Percentiles rank a stretch among this genome's conserved stretches.
phyloP scores from a whole-genome alignment of 129 eudicot species.

The Saposhnikovia divaricata region DNA sequence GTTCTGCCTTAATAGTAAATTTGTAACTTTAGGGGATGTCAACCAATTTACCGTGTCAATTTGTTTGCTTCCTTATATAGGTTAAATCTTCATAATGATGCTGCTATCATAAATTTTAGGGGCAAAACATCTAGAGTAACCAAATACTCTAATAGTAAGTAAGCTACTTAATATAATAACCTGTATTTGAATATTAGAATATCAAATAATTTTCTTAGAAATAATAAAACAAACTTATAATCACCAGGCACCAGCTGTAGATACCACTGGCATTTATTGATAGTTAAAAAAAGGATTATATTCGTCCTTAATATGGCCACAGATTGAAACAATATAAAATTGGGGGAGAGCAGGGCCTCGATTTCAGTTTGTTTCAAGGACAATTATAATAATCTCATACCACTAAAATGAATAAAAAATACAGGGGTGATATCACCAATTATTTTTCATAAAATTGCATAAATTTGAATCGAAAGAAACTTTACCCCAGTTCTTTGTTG shows the following conservation, averaged over 20 bases:
- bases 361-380: background rate
- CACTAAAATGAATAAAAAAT: background rate
- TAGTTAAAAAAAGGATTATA: background rate
- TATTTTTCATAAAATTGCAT: background rate
- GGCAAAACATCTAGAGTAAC: background rate
- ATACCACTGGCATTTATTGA: background rate
- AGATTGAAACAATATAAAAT: background rate
- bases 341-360: background rate
- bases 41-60: background rate
- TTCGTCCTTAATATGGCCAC: too few relatives aligned
- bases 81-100: background rate
- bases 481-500: constrained; percentile 96
- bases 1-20: background rate
- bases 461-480: background rate
- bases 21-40: background rate
- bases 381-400: background rate
- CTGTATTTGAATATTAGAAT: background rate
- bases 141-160: background rate
- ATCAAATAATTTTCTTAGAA: background rate
- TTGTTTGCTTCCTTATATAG: background rate
- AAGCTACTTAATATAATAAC: background rate
- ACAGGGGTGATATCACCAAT: background rate
- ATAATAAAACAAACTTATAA: background rate
- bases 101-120: background rate
- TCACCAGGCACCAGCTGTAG: background rate